Percentiles rank a stretch among this genome's conserved stretches.
phyloP scores from a whole-genome alignment of 2,329 filamentous ascomycete species.

The Sarocladiaceae sp. region DNA sequence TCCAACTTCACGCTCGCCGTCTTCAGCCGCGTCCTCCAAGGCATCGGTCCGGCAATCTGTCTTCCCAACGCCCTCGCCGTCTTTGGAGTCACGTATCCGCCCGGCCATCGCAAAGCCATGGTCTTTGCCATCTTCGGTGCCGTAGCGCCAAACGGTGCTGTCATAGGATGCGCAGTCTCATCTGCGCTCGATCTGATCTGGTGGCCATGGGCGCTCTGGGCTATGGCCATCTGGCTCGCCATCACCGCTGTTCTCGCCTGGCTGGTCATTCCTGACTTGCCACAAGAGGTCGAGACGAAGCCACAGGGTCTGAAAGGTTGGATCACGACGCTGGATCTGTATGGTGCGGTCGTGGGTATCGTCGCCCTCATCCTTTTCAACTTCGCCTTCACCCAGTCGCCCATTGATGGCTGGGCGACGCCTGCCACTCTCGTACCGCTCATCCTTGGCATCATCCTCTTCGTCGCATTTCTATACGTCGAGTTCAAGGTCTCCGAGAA shows the following conservation, averaged over 20 bases:
- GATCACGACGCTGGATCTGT: conserved; percentile 30
- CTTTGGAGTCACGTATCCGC: conserved; percentile 49
- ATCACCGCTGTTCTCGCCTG: conserved; percentile 24
- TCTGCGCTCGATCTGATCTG: conserved; percentile 33
- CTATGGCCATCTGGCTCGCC: conserved; percentile 28
- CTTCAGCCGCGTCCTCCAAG: conserved; percentile 48
- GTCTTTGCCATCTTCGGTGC: conserved; percentile 47
- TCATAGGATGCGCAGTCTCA: conserved; percentile 34
- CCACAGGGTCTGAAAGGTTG: conserved; percentile 15
- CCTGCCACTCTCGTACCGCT: conserved; percentile 51
- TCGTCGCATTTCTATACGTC: conserved; percentile 49
- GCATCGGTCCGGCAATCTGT: conserved; percentile 55
- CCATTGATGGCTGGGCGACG: conserved; percentile 50
- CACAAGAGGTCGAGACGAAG: conserved; percentile 10
- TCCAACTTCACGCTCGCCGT: conserved; percentile 39
- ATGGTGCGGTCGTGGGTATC: conserved; percentile 39
- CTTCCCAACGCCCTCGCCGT: conserved; percentile 61
- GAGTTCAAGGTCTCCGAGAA: conserved; percentile 40
- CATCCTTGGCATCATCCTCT: conserved; percentile 49
- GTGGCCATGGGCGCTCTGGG: conserved; percentile 46
- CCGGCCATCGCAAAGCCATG: conserved; percentile 53
- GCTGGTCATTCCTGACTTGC: conserved; percentile 28
- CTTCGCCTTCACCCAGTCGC: conserved; percentile 61
- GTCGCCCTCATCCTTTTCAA: conserved; percentile 55
- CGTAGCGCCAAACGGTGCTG: conserved; percentile 38